Evolutionary conservation across 805 yeast genomes (phyloP).

Genomic region (Alloascoidea africana): DNA sequence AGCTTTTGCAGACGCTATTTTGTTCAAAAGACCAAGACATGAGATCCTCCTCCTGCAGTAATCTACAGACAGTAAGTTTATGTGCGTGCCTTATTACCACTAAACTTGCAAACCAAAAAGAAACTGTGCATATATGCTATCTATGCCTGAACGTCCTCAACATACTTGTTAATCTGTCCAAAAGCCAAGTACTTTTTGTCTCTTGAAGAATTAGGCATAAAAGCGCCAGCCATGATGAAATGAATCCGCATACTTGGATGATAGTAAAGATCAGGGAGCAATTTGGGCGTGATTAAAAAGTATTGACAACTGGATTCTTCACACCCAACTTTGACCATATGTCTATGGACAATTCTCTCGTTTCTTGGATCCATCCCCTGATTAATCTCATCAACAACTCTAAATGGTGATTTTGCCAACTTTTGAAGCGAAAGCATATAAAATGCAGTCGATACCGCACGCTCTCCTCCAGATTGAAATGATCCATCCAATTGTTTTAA

Average conservation of each 20-base stretch:
- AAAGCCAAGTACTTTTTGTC: background rate
- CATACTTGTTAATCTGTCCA: too few species aligned
- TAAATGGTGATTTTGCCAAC: constrained; percentile 73
- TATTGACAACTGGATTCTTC: constrained; percentile 54
- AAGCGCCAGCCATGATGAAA: constrained; percentile 51
- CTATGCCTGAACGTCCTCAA: too few species aligned
- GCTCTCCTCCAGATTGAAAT: constrained; percentile 94
- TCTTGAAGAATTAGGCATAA: constrained; percentile 8
- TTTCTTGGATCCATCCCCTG: constrained; percentile 97
- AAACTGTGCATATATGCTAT: too few species aligned
- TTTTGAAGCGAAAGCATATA: constrained; percentile 87
- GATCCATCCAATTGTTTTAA: constrained; percentile 64
- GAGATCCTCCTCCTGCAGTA: too few species aligned
- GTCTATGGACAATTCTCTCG: constrained; percentile 73
- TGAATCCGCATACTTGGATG: constrained; percentile 72
- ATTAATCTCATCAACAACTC: constrained; percentile 95
- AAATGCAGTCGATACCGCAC: constrained; percentile 87
- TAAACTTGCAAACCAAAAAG: too few species aligned
- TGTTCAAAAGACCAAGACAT: too few species aligned
- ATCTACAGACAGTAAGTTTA: too few species aligned
- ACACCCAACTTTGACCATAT: constrained; percentile 79
- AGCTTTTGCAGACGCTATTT: too few species aligned
- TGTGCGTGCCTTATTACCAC: too few species aligned
- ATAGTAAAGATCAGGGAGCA: constrained; percentile 63
- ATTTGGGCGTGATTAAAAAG: constrained; percentile 85